Evolutionary conservation across 352 stramenopile genomes (phyloP).

Genomic region (Blastocystis sp.): DNA sequence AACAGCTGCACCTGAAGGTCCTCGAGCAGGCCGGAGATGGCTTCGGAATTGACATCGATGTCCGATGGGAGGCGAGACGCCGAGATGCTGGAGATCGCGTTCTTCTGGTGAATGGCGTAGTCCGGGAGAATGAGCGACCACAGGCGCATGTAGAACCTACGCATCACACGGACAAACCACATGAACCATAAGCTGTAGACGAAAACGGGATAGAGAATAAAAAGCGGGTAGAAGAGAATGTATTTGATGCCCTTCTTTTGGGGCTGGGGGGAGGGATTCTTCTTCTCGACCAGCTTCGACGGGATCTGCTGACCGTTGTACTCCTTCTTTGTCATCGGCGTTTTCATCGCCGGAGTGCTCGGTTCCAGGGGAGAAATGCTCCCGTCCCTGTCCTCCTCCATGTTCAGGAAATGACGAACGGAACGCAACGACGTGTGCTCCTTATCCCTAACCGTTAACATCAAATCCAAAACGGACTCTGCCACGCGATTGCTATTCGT

Average conservation of each 20-base stretch:
- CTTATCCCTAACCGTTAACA: background rate
- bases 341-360: background rate
- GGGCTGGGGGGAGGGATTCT: too few species aligned
- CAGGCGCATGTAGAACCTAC: conserved; percentile 38
- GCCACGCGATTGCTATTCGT: background rate
- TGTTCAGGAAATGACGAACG: background rate
- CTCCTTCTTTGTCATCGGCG: background rate
- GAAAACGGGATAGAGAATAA: conserved; percentile 13
- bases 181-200: background rate
- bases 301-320: conserved; percentile 6
- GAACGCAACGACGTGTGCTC: background rate
- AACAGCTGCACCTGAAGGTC: conserved; percentile 34
- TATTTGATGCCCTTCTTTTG: background rate
- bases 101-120: conserved; percentile 9
- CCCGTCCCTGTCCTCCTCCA: background rate
- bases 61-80: conserved; percentile 37
- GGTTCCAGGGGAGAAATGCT: background rate
- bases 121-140: conserved; percentile 55
- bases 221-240: conserved; percentile 38
- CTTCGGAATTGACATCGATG: conserved; percentile 52
- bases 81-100: conserved; percentile 2
- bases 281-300: conserved; percentile 22
- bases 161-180: background rate
- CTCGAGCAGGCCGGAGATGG: conserved; percentile 49
- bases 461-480: conserved; percentile 2